A percentile compares a stretch with the other conserved stretches of the same genome.
These are phyloP conservation scores for Pichia paraexigua DNA, from an alignment of 805 yeast species.

Conservation along the genomic window DNA sequence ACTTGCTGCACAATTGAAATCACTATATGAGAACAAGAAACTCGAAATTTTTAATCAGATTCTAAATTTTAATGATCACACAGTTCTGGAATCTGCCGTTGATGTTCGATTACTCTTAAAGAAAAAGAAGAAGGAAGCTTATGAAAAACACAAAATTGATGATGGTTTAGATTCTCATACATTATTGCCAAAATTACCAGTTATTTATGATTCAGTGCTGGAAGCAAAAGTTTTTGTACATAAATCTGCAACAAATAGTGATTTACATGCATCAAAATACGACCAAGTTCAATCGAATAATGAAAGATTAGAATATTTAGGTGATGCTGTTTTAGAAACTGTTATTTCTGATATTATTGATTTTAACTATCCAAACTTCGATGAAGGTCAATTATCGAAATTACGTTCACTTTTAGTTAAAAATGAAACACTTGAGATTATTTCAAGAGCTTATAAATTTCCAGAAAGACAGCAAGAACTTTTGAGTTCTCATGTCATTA, in stretches of 20 bases:
- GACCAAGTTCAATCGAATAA: conserved; percentile 62
- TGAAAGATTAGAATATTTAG: conserved; percentile 84
- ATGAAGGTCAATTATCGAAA: conserved; percentile 75
- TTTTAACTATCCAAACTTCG: conserved; percentile 54
- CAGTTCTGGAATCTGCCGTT: conserved; percentile 15
- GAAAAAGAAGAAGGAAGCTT: conserved; percentile 1
- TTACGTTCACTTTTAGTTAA: conserved; percentile 65
- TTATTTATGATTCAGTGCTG: conserved; percentile 49
- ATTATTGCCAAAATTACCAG: conserved; percentile 55
- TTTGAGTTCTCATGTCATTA: conserved; percentile 27
- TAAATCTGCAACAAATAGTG: conserved; percentile 59
- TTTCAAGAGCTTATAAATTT: conserved; percentile 63
- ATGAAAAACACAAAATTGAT: conserved; percentile 8
- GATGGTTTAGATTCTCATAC: conserved; percentile 9
- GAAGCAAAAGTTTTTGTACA: conserved; percentile 73
- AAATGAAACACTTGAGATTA: conserved; percentile 62
- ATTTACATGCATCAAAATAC: conserved; percentile 43
- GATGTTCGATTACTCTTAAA: conserved; percentile 13
- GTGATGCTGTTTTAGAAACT: conserved; percentile 76
- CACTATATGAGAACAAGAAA: conserved; percentile 40
- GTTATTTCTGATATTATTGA: conserved; percentile 64
- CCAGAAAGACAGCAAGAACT: conserved; percentile 39
- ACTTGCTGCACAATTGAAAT: conserved; percentile 53
- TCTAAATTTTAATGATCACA: conserved; percentile 31
- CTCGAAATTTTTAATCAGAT: conserved; percentile 51